Evolutionary conservation across 2,329 filamentous ascomycete species (phyloP).

Genomic region (Phyllosticta capitalensis): DNA sequence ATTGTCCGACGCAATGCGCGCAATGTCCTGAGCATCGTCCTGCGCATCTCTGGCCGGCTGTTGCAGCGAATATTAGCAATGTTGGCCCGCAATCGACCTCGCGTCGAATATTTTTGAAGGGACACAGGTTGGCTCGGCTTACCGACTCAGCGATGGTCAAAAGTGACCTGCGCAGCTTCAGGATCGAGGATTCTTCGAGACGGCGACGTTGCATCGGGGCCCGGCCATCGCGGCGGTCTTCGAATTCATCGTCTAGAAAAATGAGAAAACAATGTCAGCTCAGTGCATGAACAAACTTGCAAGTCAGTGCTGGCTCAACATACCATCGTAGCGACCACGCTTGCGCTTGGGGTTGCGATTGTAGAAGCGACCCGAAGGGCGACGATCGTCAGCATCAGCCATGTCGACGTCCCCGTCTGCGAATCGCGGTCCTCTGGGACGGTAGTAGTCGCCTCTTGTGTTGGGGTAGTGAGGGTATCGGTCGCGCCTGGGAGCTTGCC

Average conservation of each 20-base stretch:
- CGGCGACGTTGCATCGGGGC: constrained; percentile 24
- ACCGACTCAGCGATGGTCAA: constrained; percentile 30
- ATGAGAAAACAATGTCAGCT: neutral
- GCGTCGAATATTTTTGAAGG: neutral
- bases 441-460: constrained; percentile 7
- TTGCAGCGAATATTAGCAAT: neutral
- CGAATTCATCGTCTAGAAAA: constrained; percentile 20
- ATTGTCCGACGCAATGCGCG: constrained; percentile 66
- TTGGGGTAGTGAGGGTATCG: neutral
- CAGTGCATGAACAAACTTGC: neutral
- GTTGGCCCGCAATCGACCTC: neutral
- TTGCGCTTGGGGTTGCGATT: constrained; percentile 51
- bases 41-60: constrained; percentile 15
- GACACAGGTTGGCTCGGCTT: neutral
- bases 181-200: constrained; percentile 25
- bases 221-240: constrained; percentile 19
- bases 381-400: constrained; percentile 15
- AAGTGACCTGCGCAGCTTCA: constrained; percentile 25
- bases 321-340: constrained; percentile 65
- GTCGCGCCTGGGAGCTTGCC: constrained; percentile 5
- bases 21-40: constrained; percentile 29
- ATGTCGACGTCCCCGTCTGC: neutral
- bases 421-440: neutral
- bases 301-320: constrained; percentile 21
- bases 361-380: constrained; percentile 11